These are phyloP conservation scores for Rosa chinensis DNA, from an alignment of 306 rosid genomes.

Conservation along the genomic window DNA sequence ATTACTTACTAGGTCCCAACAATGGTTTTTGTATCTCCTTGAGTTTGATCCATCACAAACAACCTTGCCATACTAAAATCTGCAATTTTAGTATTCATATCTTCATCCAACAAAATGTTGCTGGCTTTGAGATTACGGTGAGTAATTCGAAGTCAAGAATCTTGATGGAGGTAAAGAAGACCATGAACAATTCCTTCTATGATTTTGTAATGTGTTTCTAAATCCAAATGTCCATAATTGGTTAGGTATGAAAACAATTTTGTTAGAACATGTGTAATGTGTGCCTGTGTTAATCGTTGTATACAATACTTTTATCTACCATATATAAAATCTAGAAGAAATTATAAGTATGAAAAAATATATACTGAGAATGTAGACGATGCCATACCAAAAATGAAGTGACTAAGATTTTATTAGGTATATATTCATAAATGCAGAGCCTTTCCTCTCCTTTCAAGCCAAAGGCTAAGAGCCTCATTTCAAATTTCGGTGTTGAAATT, in stretches of 20 bases:
- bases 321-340: too few species aligned
- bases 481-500: not conserved
- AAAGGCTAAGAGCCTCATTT: not conserved
- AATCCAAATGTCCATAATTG: not conserved
- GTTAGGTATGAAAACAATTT: not conserved
- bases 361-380: not conserved
- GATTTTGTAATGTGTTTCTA: slow-evolving; percentile 3
- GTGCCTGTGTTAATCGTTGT: too few species aligned
- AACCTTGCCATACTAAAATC: too few species aligned
- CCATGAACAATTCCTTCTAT: slow-evolving; percentile 11
- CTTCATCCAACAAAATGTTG: slow-evolving; percentile 7
- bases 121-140: not conserved
- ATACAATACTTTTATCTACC: too few species aligned
- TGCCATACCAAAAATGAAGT: slow-evolving; percentile 11
- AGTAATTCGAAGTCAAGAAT: not conserved
- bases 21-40: too few species aligned
- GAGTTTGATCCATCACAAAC: too few species aligned
- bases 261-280: not conserved
- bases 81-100: not conserved
- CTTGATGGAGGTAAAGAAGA: slow-evolving; percentile 6
- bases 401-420: not conserved
- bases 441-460: too few species aligned
- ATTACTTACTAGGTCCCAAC: too few species aligned
- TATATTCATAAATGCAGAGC: too few species aligned
- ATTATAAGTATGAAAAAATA: too few species aligned